Base-by-base conservation (phyloP, 192 early-diverging fungal genomes). In the Coemansia sp. region DNA sequence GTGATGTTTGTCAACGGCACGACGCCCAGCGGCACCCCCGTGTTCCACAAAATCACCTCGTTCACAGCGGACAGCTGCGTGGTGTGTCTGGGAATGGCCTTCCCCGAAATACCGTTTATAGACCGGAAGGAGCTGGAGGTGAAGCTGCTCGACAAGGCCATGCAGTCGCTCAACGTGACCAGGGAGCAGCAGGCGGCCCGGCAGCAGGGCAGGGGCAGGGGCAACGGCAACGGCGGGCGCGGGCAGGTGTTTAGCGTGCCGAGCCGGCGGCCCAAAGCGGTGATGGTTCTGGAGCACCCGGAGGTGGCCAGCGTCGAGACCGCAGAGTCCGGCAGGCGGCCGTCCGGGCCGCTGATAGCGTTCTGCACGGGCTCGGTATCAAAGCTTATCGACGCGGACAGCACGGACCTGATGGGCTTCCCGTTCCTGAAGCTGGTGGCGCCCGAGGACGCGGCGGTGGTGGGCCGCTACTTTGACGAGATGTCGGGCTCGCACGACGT, bases 41-140 rank as follows among this genome's bases (percentile, higher is more conserved):
- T 72, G 3, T 39, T 72, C 37, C 55, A 57, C 23, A 53, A 59
- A 1, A 40, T 66, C 2, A 72, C 70, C 15, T 61, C 63, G n/a
- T 72, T 72, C 59, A 72, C 61, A 39, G 65, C 62, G 21, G 63
- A 66, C 41, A 72, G 60, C 58, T 72, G 63, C 55, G 49, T 72
- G 6, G 52, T 72, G 8, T 59, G 56, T 11, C 40, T 72, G 0
- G 59, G 43, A 6, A 30, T 72, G 36, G 70, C 55, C 6, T 72
- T 66, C 23, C 70, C 63, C 33, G 70, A 66, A 13, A 33, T 63
- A 16, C 70, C 70, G n/a, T 66, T 59, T 43, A 38, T 44, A 1
- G 46, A 45, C 28, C 49, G 61, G 10, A 63, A 61, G 13, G 63
- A 66, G 59, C 59, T 72, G 4, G 70, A 72, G 47, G 70, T 72